Evolutionary conservation across 2,329 filamentous ascomycete genomes (phyloP).

Genomic region (Whalleya microplaca): DNA sequence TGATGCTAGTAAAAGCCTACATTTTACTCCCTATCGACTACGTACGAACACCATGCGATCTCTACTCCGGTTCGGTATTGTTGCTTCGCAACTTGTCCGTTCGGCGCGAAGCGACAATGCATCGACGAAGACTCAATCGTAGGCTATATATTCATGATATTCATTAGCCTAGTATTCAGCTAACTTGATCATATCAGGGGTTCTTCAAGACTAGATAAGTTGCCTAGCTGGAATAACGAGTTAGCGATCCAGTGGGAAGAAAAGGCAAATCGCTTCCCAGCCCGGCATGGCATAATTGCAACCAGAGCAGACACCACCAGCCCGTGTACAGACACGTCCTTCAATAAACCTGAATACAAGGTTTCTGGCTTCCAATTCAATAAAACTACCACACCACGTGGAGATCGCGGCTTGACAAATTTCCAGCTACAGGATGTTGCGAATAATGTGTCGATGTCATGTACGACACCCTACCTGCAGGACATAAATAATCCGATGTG

Average conservation of each 20-base stretch:
- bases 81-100: constrained; percentile 1
- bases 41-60: constrained; percentile 3
- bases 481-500: constrained; percentile 16
- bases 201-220: background rate
- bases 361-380: constrained; percentile 22
- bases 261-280: background rate
- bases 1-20: background rate
- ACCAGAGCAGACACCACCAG: background rate
- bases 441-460: constrained; percentile 15
- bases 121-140: background rate
- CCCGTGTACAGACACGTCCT: constrained; percentile 11
- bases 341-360: constrained; percentile 15
- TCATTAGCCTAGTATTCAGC: background rate
- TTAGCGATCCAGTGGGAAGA: background rate
- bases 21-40: background rate
- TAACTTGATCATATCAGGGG: constrained; percentile 4
- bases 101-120: background rate
- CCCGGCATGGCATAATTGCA: background rate
- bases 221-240: background rate
- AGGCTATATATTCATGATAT: background rate
- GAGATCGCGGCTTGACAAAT: constrained; percentile 14
- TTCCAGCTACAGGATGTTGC: constrained; percentile 18
- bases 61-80: background rate
- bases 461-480: constrained; percentile 25
- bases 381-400: constrained; percentile 10